Percentiles rank a stretch among this genome's conserved stretches.
Conservation (phyloP, 2,329 filamentous ascomycete species). For the Teratosphaeria pseudoeucalypti region DNA sequence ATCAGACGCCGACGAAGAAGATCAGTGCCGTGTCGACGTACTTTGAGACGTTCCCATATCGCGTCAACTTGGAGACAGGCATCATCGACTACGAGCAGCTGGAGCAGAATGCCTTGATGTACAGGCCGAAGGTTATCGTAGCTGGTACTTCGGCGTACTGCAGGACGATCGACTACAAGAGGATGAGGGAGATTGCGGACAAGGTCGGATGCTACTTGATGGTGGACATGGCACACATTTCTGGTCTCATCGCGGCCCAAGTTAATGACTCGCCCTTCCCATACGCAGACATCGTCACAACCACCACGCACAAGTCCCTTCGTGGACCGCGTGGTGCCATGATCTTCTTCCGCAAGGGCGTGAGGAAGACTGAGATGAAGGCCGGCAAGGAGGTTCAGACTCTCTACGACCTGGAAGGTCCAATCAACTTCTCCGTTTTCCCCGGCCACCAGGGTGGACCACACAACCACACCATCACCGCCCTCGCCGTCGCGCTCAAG, state of each 20-base stretch:
- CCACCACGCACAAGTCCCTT: conserved; percentile 97
- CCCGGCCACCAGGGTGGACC: conserved; percentile 96
- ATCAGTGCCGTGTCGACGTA: conserved; percentile 98
- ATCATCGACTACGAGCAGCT: conserved; percentile 95
- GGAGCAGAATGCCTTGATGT: conserved; percentile 80
- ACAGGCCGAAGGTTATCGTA: conserved; percentile 91
- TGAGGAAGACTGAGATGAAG: conserved; percentile 82
- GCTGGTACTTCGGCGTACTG: conserved; percentile 98
- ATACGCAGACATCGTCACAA: conserved; percentile 92
- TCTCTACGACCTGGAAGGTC: conserved; percentile 84
- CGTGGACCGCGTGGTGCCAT: conserved; percentile 95
- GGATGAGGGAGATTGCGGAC: conserved; percentile 94
- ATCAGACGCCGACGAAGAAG: conserved; percentile 73
- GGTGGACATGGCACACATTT: conserved; percentile 98
- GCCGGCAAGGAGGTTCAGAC: conserved; percentile 64
- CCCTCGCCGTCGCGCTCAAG: conserved; percentile 85
- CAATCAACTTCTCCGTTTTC: conserved; percentile 99
- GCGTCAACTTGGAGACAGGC: conserved; percentile 77
- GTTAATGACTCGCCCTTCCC: conserved; percentile 91
- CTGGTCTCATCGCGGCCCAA: conserved; percentile 81
- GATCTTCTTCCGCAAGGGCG: conserved; percentile 99
- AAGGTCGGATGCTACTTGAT: conserved; percentile 88
- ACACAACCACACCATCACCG: conserved; percentile 99
- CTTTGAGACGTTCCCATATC: conserved; percentile 98
- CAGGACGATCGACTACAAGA: conserved; percentile 89